Percentiles rank a stretch among this genome's conserved stretches.
Evolutionary conservation across 108 stramenopile species (phyloP).

Genomic region (Parietichytrium sp.): DNA sequence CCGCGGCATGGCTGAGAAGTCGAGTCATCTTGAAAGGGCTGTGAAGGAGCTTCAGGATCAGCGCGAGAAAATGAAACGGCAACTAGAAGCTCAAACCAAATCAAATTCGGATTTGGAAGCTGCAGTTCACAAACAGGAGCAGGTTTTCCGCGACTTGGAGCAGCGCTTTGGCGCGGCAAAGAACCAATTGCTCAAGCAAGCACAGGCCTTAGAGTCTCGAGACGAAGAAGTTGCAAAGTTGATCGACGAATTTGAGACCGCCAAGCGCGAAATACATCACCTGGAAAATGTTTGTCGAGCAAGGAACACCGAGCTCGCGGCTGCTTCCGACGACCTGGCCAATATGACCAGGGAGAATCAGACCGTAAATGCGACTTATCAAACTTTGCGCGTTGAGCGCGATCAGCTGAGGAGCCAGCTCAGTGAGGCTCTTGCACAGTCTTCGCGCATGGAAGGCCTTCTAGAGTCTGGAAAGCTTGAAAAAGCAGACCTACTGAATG

Average conservation of each 20-base stretch:
- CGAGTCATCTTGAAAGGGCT: not conserved
- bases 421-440: slow-evolving; percentile 21
- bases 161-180: slow-evolving; percentile 27
- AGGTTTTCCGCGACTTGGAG: slow-evolving; percentile 3
- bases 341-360: slow-evolving; percentile 36
- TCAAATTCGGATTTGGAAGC: not conserved
- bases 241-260: not conserved
- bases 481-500: slow-evolving; percentile 28
- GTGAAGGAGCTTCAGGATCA: not conserved
- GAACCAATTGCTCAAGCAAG: not conserved
- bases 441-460: slow-evolving; percentile 28
- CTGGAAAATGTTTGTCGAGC: slow-evolving; percentile 20
- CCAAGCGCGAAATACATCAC: slow-evolving; percentile 5
- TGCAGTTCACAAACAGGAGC: slow-evolving; percentile 1
- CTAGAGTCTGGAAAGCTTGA: slow-evolving; percentile 25
- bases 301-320: not conserved
- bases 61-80: not conserved
- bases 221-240: not conserved
- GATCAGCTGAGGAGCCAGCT: slow-evolving; percentile 24
- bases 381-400: slow-evolving; percentile 10
- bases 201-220: slow-evolving; percentile 17
- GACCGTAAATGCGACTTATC: not conserved
- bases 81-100: not conserved
- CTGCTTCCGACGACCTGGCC: not conserved
- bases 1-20: not conserved